phyloP scores from a whole-genome alignment of 192 early-diverging fungal genomes.

The Backusella australiensis region DNA sequence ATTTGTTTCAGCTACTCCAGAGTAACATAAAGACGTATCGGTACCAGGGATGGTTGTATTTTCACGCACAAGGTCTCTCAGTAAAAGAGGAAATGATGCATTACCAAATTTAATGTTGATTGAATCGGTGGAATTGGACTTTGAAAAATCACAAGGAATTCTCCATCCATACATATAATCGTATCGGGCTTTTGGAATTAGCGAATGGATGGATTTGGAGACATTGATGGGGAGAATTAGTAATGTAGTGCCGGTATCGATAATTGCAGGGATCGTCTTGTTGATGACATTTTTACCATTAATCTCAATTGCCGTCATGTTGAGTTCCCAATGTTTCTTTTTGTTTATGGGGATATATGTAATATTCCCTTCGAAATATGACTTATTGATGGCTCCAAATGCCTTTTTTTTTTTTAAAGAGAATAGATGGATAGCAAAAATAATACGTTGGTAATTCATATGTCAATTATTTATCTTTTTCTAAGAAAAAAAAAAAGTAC shows the following conservation, averaged over 20 bases:
- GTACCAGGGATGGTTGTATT: background rate
- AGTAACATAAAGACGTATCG: conserved; percentile 10
- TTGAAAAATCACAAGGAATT: conserved; percentile 32
- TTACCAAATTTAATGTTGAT: conserved; percentile 22
- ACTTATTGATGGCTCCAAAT: conserved; percentile 50
- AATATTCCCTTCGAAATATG: conserved; percentile 50
- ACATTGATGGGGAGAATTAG: conserved; percentile 41
- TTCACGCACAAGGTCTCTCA: conserved; percentile 24
- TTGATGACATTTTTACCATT: conserved; percentile 21
- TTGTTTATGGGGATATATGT: conserved; percentile 51
- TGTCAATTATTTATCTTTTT: background rate
- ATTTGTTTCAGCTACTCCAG: conserved; percentile 24
- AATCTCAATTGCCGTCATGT: conserved; percentile 34
- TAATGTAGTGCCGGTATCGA: conserved; percentile 55
- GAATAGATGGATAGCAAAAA: background rate
- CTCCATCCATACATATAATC: conserved; percentile 28
- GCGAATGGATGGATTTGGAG: conserved; percentile 35
- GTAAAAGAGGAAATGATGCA: conserved; percentile 23
- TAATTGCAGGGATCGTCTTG: conserved; percentile 18
- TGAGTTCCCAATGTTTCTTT: conserved; percentile 56
- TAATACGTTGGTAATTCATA: background rate
- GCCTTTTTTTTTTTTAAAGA: background rate
- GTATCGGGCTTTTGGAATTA: conserved; percentile 34
- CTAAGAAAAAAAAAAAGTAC: background rate
- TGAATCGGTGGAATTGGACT: background rate